These are phyloP conservation scores for Ramularia collo-cygni DNA, from an alignment of 2,329 filamentous ascomycete genomes.

Conservation along the genomic window DNA sequence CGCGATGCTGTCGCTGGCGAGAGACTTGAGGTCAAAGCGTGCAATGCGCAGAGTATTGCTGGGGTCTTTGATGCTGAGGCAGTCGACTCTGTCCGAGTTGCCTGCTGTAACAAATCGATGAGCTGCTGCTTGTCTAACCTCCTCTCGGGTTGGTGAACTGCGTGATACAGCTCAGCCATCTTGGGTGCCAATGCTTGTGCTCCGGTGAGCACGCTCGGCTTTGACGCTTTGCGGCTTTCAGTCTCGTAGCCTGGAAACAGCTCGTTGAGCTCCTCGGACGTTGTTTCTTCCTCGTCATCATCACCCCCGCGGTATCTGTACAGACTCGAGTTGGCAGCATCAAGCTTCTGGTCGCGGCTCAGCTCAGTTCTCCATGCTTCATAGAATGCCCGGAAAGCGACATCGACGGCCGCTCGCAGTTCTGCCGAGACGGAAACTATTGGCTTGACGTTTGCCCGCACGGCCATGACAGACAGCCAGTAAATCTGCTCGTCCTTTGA, in stretches of 20 bases:
- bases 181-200: constrained; percentile 20
- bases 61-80: constrained; percentile 5
- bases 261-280: constrained; percentile 67
- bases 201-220: constrained; percentile 1
- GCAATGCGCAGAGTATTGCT: constrained; percentile 2
- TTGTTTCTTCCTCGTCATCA: constrained; percentile 68
- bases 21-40: not conserved
- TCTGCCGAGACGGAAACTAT: constrained; percentile 7
- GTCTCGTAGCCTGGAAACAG: constrained; percentile 72
- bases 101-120: constrained; percentile 14
- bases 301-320: constrained; percentile 76
- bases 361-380: constrained; percentile 73
- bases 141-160: constrained; percentile 8
- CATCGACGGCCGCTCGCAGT: constrained; percentile 49
- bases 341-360: constrained; percentile 66
- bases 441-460: constrained; percentile 12
- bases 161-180: constrained; percentile 19
- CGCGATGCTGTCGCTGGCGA: constrained; percentile 2
- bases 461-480: constrained; percentile 19
- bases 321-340: constrained; percentile 65
- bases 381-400: constrained; percentile 66
- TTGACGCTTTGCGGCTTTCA: not conserved
- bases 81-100: constrained; percentile 3
- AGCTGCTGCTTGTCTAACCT: constrained; percentile 7
- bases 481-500: constrained; percentile 19